phyloP scores from a whole-genome alignment of 2,329 filamentous ascomycete genomes.

The Talaromyces islandicus region DNA sequence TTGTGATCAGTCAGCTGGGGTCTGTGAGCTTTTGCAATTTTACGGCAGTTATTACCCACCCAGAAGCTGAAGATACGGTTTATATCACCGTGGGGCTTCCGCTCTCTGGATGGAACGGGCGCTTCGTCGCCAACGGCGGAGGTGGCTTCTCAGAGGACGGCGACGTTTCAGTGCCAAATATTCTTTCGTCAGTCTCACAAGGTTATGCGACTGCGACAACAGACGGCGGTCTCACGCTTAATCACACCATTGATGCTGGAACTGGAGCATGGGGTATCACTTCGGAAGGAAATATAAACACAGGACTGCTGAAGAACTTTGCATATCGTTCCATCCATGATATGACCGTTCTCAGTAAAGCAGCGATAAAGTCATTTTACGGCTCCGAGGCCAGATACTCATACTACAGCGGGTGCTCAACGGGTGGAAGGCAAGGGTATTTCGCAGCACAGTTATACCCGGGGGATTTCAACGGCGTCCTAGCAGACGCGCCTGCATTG shows the following conservation, averaged over 20 bases:
- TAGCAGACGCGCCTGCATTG: conserved; percentile 33
- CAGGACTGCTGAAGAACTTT: conserved; percentile 27
- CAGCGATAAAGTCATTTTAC: conserved; percentile 13
- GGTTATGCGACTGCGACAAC: neutral
- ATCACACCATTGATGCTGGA: neutral
- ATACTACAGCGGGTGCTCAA: conserved; percentile 3
- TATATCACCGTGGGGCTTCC: conserved; percentile 28
- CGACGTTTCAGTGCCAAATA: too few species aligned
- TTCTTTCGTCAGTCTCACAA: conserved; percentile 20
- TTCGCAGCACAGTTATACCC: neutral
- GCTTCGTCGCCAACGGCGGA: conserved; percentile 34
- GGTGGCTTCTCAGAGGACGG: conserved; percentile 19
- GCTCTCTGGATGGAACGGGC: conserved; percentile 26
- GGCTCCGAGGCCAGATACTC: neutral
- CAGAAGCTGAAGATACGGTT: conserved; percentile 27
- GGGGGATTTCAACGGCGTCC: neutral
- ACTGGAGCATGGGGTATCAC: conserved; percentile 12
- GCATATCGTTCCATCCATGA: conserved; percentile 27
- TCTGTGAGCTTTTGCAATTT: conserved; percentile 29
- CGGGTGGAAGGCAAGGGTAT: neutral
- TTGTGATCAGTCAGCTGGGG: too few species aligned
- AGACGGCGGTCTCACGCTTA: neutral
- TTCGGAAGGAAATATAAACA: conserved; percentile 26
- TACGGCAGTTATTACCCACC: conserved; percentile 33
- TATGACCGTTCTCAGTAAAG: conserved; percentile 24